phyloP scores from a whole-genome alignment of 352 stramenopile genomes.

The Phytophthora niederhauseri region DNA sequence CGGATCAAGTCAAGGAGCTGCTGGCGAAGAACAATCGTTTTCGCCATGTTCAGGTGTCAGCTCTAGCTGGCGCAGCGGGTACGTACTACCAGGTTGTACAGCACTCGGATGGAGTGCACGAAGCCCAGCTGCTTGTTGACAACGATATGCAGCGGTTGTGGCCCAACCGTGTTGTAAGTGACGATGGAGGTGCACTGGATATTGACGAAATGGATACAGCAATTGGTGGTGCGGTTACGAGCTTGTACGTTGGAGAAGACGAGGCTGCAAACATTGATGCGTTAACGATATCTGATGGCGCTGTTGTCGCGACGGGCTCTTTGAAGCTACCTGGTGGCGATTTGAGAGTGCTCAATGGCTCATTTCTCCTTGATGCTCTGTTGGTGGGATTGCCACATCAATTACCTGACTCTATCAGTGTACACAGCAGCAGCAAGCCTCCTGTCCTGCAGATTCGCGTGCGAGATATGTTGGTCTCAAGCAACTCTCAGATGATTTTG shows the following conservation, averaged over 20 bases:
- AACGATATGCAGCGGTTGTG: slow-evolving; percentile 44
- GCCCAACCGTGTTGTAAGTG: slow-evolving; percentile 33
- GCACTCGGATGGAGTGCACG: slow-evolving; percentile 50
- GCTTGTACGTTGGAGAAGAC: slow-evolving; percentile 39
- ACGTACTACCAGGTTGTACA: slow-evolving; percentile 71
- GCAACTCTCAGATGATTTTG: slow-evolving; percentile 48
- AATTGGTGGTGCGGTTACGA: slow-evolving; percentile 56
- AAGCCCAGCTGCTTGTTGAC: slow-evolving; percentile 52
- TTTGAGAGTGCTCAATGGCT: slow-evolving; percentile 53
- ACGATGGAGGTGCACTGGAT: slow-evolving; percentile 28
- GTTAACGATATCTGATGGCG: slow-evolving; percentile 54
- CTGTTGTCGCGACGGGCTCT: slow-evolving; percentile 47
- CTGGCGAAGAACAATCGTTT: slow-evolving; percentile 39
- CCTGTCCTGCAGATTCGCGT: slow-evolving; percentile 41
- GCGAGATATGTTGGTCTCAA: slow-evolving; percentile 50
- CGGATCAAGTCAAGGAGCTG: slow-evolving; percentile 25
- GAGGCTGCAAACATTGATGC: slow-evolving; percentile 34
- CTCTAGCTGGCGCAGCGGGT: slow-evolving; percentile 55
- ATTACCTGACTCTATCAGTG: slow-evolving; percentile 29
- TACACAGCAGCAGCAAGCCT: slow-evolving; percentile 24
- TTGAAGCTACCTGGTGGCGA: slow-evolving; percentile 45
- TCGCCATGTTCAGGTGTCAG: slow-evolving; percentile 44
- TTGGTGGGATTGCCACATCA: slow-evolving; percentile 26
- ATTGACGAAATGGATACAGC: slow-evolving; percentile 35
- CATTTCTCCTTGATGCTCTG: slow-evolving; percentile 51